Base-by-base conservation (phyloP, 2,329 filamentous ascomycete species). In the Talaromyces rugulosus region DNA sequence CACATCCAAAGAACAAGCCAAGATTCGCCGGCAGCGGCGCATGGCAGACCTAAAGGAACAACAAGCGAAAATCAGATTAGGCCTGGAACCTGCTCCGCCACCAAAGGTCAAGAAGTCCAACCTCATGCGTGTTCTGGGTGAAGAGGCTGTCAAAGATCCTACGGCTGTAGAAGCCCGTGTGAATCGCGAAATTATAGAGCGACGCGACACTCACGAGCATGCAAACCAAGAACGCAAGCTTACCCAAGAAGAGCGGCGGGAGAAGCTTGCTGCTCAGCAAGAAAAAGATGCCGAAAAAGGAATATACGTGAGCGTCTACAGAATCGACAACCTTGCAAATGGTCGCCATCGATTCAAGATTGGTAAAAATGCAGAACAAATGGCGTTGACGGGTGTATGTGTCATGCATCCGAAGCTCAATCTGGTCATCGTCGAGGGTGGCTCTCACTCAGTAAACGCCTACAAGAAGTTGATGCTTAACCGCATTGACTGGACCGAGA, bases 71-170 rank as follows among this genome's bases (percentile, higher is more conserved):
- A 95, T 98, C 65, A 86, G 94, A 62, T 82, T 99, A 11, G 95
- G 95, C 23, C 83, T 99, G 14, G 89, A 94, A 63, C 92, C 93
- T 3, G 91, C 94, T 23, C 92, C 93, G 31, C 90, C 93, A 30
- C 94, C 95, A 11, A 99, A 98, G 77, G 92, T 99, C 68, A 98
- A 97, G 79, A 96, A 96, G 77, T 91, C 89, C 62, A 99, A 99
- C 75, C 85, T 99, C 72, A 99, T 99, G 95, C 89, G 93, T 62
- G 95, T 99, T 33, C 83, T 97, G 61, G 95, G 95, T 65, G 92
- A 97, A 73, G 89, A 92, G 76, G 89, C 89, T 18, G 94, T 99
- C 67, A 96, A 96, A 72, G 95, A 99, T 77, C 95, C 95, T 6
- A 99, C 96, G 0, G 95, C 95, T 4, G 95, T 99, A 53, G 95